A percentile compares a stretch with the other conserved stretches of the same genome.
Evolutionary conservation across 768 basidiomycete species (phyloP).

Genomic region (Pisolithus orientalis): DNA sequence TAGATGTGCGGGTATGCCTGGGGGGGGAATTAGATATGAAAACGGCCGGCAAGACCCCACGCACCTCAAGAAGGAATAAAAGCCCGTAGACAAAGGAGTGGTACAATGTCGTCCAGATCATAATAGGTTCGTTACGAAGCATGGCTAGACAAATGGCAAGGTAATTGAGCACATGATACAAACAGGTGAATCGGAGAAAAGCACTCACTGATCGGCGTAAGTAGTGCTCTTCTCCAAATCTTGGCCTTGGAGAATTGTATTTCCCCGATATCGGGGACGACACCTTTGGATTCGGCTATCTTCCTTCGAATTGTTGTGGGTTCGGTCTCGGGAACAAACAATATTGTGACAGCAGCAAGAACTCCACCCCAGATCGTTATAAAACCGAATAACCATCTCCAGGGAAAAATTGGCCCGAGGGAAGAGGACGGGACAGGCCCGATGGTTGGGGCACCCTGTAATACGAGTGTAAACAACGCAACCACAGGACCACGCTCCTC

Average conservation of each 20-base stretch:
- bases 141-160: background rate
- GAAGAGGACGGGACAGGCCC: constrained; percentile 6
- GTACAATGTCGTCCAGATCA: constrained; percentile 1
- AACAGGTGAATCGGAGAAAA: background rate
- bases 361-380: constrained; percentile 14
- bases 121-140: no score
- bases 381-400: constrained; percentile 18
- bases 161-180: background rate
- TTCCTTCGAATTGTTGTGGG: no score
- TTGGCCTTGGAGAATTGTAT: background rate
- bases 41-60: background rate
- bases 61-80: constrained; percentile 22
- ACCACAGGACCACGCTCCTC: no score
- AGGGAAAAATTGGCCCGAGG: constrained; percentile 12
- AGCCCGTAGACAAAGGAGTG: constrained; percentile 23
- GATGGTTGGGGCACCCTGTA: no score
- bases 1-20: constrained; percentile 16
- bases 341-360: constrained; percentile 3
- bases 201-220: constrained; percentile 14
- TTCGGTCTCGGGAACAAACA: no score
- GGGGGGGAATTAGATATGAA: background rate
- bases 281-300: constrained; percentile 2
- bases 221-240: constrained; percentile 10
- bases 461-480: no score
- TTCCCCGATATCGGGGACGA: background rate